Evolutionary conservation across 192 early-diverging fungal species (phyloP), one percentile per base, ranked within the genome.

Genomic region (Podila horticola): DNA sequence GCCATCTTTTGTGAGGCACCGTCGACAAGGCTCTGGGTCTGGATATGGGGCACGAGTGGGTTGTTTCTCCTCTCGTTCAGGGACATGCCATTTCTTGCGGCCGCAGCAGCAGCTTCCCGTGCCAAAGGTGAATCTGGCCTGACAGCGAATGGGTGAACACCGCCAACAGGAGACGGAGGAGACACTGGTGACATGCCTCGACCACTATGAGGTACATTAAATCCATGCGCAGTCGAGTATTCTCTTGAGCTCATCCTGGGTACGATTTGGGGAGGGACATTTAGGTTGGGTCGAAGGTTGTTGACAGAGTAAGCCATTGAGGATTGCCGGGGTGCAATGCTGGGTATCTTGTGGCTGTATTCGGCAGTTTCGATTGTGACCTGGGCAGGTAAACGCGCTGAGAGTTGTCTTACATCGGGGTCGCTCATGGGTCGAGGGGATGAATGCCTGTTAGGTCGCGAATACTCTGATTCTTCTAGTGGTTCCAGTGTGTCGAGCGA

Each of bases 111-210:
- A 1, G 24, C 58, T 31, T 67, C 66, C 31, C 57, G 66, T 19
- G 55, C 64, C 58, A 62, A 59, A 4, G 34, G 22, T 5, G 68
- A 49, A 13, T 72, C 70, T 51, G 66, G 77, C 9, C 70, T 52
- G 4, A 24, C 34, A 13, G 66, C 26, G 26, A 52, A 69, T 4
- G 76, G 66, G 58, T 81, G 38, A 26, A 38, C 67, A 19, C 57
- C 28, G 7, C 71, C 77, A 29, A 66, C 67, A 19, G 77, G 77
- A 0, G 77, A 81, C 3, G 77, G 71, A 22, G 77, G 77, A 0
- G 77, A 81, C 5, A 81, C 71, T 17, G 77, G 77, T 5, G 77
- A 81, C 77, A 81, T 81, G 22, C 77, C 77, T 31, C 62, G 36
- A 28, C 45, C 58, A 28, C 71, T 69, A 15, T 72, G 77, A 28